These are phyloP conservation scores for Stellera chamaejasme DNA, from an alignment of 345 rosid species.

Conservation along the genomic window DNA sequence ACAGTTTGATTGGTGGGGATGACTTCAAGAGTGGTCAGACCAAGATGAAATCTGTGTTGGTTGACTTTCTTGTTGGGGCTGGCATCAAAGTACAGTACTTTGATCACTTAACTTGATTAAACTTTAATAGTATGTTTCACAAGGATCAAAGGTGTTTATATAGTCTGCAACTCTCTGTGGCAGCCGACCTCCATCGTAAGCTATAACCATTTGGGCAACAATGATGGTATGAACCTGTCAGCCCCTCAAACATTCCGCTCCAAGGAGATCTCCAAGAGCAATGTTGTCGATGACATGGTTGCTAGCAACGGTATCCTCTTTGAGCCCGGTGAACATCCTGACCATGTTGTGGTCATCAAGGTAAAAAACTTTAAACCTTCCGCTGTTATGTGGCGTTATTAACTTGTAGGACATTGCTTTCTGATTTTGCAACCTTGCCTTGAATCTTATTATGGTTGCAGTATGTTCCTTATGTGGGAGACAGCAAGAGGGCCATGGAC, in stretches of 20 bases:
- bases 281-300: slow-evolving; percentile 98
- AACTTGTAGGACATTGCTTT: not conserved
- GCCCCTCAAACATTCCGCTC: slow-evolving; percentile 97
- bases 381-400: not conserved
- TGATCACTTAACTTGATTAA: not conserved
- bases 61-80: slow-evolving; percentile 96
- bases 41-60: slow-evolving; percentile 92
- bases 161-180: slow-evolving; percentile 1
- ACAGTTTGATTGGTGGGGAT: slow-evolving; percentile 91
- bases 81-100: slow-evolving; percentile 68
- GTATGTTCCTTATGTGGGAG: slow-evolving; percentile 97
- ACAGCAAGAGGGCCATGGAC: slow-evolving; percentile 99
- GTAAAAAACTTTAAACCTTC: slow-evolving; percentile 18
- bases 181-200: slow-evolving; percentile 98
- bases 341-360: slow-evolving; percentile 98
- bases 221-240: slow-evolving; percentile 95
- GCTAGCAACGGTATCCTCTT: slow-evolving; percentile 84
- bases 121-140: not conserved
- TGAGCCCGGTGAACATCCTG: slow-evolving; percentile 96
- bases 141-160: not conserved
- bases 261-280: slow-evolving; percentile 95
- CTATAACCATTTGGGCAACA: slow-evolving; percentile 95
- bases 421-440: not conserved
- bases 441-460: slow-evolving; percentile 18
- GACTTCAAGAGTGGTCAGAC: slow-evolving; percentile 99